Evolutionary conservation across 345 rosid genomes (phyloP).

Genomic region (Populus deltoides): DNA sequence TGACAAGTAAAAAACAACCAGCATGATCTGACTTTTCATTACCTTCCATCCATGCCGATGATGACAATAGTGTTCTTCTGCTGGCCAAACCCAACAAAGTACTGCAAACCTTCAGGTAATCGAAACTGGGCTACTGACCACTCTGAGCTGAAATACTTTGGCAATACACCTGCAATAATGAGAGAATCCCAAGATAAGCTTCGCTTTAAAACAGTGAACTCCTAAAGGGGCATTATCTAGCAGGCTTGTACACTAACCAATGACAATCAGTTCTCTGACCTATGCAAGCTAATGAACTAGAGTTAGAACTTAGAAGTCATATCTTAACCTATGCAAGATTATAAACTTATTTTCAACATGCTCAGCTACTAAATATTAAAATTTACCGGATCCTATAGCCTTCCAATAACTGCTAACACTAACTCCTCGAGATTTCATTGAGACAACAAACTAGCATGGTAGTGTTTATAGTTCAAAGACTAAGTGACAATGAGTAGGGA

Average conservation of each 20-base stretch:
- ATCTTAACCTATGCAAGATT: neutral
- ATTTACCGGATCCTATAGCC: neutral
- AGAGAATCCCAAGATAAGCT: neutral
- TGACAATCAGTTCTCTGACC: neutral
- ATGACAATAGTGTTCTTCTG: constrained; percentile 77
- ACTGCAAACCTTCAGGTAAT: constrained; percentile 66
- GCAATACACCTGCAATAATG: constrained; percentile 64
- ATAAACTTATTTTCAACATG: neutral
- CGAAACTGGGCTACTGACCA: constrained; percentile 95
- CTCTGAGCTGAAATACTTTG: constrained; percentile 92
- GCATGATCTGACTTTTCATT: constrained; percentile 2
- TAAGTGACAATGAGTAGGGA: neutral
- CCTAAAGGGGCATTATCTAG: neutral
- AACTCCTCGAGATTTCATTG: neutral
- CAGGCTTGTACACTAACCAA: neutral
- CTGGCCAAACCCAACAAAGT: constrained; percentile 80
- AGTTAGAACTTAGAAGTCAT: neutral
- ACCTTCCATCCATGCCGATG: constrained; percentile 97
- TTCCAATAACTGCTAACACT: neutral
- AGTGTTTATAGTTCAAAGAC: neutral
- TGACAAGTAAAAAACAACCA: neutral
- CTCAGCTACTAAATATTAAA: neutral
- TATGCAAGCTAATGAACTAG: neutral
- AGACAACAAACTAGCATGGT: neutral
- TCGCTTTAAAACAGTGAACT: neutral